These are phyloP conservation scores for Ophiobolus disseminans DNA, from an alignment of 2,329 filamentous ascomycete genomes.

Conservation along the genomic window DNA sequence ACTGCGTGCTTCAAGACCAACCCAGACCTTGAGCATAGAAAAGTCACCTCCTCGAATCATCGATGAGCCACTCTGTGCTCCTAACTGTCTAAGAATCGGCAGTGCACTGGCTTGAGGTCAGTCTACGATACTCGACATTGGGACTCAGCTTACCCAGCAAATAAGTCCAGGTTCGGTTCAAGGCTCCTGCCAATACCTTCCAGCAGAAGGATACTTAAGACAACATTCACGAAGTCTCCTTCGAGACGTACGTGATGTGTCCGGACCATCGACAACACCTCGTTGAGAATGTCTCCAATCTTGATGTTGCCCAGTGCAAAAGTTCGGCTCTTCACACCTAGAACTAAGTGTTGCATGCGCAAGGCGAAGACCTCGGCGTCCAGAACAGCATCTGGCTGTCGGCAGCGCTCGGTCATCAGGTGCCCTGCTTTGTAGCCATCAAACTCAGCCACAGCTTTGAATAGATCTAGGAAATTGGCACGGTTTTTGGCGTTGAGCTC, in stretches of 20 bases:
- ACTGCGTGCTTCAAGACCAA: slow-evolving; percentile 84
- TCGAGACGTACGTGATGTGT: slow-evolving; percentile 91
- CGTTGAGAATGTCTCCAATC: slow-evolving; percentile 92
- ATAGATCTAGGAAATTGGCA: slow-evolving; percentile 90
- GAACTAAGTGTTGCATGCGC: slow-evolving; percentile 94
- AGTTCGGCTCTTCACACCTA: slow-evolving; percentile 88
- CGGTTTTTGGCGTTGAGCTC: slow-evolving; percentile 88
- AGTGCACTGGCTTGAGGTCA: slow-evolving; percentile 68
- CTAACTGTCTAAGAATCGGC: slow-evolving; percentile 87
- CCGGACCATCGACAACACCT: slow-evolving; percentile 91
- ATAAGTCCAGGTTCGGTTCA: slow-evolving; percentile 85
- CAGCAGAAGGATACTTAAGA: slow-evolving; percentile 89
- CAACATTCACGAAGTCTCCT: slow-evolving; percentile 97
- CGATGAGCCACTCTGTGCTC: slow-evolving; percentile 73
- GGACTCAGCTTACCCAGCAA: slow-evolving; percentile 66
- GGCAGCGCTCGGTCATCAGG: slow-evolving; percentile 94
- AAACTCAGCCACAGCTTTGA: slow-evolving; percentile 94
- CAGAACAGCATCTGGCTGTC: slow-evolving; percentile 88
- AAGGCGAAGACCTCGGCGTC: slow-evolving; percentile 90
- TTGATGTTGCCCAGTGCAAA: slow-evolving; percentile 93
- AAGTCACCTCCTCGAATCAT: slow-evolving; percentile 58
- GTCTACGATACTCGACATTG: not conserved
- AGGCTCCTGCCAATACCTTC: slow-evolving; percentile 92
- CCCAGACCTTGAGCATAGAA: slow-evolving; percentile 86
- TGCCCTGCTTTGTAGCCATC: slow-evolving; percentile 95